Base-by-base conservation (phyloP, 768 basidiomycete genomes). In the Trametes gibbosa region DNA sequence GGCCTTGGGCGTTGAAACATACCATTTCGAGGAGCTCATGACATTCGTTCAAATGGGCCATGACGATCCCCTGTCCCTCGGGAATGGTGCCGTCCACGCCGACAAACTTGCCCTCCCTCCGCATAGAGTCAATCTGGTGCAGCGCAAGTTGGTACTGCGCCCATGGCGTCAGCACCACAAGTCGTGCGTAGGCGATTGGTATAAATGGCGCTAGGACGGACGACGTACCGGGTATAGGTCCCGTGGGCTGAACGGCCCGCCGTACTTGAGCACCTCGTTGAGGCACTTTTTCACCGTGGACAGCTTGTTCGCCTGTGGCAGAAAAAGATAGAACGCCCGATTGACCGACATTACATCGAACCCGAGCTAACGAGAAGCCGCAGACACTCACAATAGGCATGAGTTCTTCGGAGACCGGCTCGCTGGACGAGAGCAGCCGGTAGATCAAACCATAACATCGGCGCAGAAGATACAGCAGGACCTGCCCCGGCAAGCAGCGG, bases 361-460 rank as follows among this genome's bases (percentile, higher is more conserved):
- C 56, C 45, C 43, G 3, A 43, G 59, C 12, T 21, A 37, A 14
- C n/a, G 27, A 50, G 17, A 17, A n/a, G n/a, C 21, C 32, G 25
- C 23, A 24, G n/a, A 14, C 42, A 69, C 84, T 55, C 72, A 95
- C 95, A 39, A 97, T 83, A 5, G 95, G 95, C 91, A 98, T 98
- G 16, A 99, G 77, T 72, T 98, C 97, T 73, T 99, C 97, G 0
- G 94, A 96, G 2, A 99, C 95, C 0, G 97, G 97, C 74, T 98
- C 96, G 62, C 91, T 93, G 19, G 94, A 94, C 24, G 94, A 95
- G 62, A 99, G 82, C 49, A 99, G 74, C 27, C 89, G 83, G 73
- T 98, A 98, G 65, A 97, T 95, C 51, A 98, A 81, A 61, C 96
- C 96, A 72, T 98, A 95, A 77, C 97, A 99, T 70, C 96, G 84